Evolutionary conservation across 805 yeast genomes (phyloP), one percentile per base, ranked within the genome.

Genomic region (Metschnikowia chrysomelidarum): DNA sequence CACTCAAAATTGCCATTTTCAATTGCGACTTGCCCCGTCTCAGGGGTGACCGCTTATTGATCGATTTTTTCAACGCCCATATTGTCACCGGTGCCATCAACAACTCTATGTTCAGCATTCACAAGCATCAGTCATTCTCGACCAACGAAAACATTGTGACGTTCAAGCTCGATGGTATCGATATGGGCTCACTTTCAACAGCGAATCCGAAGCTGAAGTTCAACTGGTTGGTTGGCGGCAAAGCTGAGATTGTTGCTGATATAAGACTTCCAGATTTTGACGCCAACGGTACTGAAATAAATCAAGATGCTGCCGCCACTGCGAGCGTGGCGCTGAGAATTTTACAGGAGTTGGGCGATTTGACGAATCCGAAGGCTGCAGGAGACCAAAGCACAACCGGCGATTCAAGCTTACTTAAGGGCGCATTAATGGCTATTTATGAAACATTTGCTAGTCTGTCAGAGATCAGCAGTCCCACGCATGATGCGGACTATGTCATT

Each of bases 41-140:
- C 24, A 63, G 87, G 27, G 70, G 78, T 7, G 68, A 73, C 35
- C 72, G 82, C 67, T 48, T 80, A 19, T 59, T 81, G 27, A 61
- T 79, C 37, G 93, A 85, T 55, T 69, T 84, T 35, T 72, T 84
- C 59, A 80, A 78, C 53, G 86, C 88, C 10, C 70, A 71, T 37
- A 78, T 80, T 31, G 78, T 82, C 20, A 78, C 84, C 11, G 94
- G 94, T 0, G 76, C 89, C 0, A 67, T 84, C 10, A 82, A 83
- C 50, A 82, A 82, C 35, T 77, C 93, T 1, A 65, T 85, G 57
- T 83, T 84, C 59, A 82, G 88, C 0, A 70, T 85, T 15, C 93
- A 84, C 49, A 82, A 82, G 52, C 75, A 84, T 47, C 91, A 83
- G 51, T 71, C 73, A 36, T 59, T 70, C 41, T 64, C 54, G 24